Percentiles rank a stretch among this genome's conserved stretches.
phyloP scores from a whole-genome alignment of 768 basidiomycete genomes.

The Calocera viscosa region DNA sequence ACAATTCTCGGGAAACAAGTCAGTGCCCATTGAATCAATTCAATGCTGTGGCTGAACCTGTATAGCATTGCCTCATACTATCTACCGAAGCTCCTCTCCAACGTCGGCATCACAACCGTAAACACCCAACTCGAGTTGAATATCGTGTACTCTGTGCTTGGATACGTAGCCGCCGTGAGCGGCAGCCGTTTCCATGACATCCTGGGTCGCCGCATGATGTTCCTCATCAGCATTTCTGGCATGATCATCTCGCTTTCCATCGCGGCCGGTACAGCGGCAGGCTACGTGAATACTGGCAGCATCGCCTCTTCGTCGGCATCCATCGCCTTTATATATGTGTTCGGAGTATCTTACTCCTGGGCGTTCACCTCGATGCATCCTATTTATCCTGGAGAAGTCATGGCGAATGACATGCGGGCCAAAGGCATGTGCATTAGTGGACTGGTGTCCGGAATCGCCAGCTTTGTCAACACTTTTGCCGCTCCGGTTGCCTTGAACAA shows the following conservation, averaged over 20 bases:
- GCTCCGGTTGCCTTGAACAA: constrained; percentile 49
- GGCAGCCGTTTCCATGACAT: constrained; percentile 17
- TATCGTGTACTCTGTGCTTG: constrained; percentile 33
- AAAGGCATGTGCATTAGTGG: constrained; percentile 52
- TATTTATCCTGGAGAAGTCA: constrained; percentile 54
- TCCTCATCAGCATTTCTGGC: constrained; percentile 3
- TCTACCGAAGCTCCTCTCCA: constrained; percentile 42
- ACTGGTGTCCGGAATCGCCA: constrained; percentile 41
- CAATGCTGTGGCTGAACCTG: background rate
- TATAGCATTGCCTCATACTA: constrained; percentile 18
- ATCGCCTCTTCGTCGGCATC: background rate
- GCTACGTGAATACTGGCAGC: background rate
- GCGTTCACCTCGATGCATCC: constrained; percentile 9
- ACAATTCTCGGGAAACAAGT: constrained; percentile 10
- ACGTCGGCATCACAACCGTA: constrained; percentile 40
- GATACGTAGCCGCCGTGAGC: constrained; percentile 45
- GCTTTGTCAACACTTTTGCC: constrained; percentile 55
- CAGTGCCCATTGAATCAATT: background rate
- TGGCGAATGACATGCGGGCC: constrained; percentile 51
- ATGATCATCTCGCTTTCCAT: background rate
- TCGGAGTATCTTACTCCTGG: constrained; percentile 1
- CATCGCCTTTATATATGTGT: background rate
- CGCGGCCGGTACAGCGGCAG: background rate
- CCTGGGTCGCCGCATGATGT: background rate
- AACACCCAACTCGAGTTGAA: constrained; percentile 46